Percentiles rank a stretch among this genome's conserved stretches.
These are phyloP conservation scores for Hsuehochloa calcarea DNA, from an alignment of 176 grass and related monocot species.

Conservation along the genomic window DNA sequence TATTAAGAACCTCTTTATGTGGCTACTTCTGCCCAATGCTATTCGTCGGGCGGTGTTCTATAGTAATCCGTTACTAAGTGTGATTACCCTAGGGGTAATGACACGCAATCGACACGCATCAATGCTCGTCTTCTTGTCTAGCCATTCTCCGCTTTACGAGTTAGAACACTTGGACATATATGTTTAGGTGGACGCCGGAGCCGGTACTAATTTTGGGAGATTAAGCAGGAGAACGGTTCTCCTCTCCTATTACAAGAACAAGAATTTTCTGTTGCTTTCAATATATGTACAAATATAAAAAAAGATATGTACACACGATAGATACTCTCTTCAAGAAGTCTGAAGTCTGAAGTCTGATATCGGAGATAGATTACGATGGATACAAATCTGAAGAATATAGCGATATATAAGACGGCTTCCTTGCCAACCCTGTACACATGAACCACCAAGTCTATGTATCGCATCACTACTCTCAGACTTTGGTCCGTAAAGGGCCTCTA, in stretches of 20 bases:
- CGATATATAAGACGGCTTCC: not conserved
- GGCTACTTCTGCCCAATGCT: too few relatives aligned
- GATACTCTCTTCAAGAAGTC: not conserved
- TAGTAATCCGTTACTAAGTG: too few relatives aligned
- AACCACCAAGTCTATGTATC: not conserved
- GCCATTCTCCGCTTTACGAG: not conserved
- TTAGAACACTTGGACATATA: not conserved
- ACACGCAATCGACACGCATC: too few relatives aligned
- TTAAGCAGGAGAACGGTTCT: too few relatives aligned
- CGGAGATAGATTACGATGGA: not conserved
- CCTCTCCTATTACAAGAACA: too few relatives aligned
- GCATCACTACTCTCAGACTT: too few relatives aligned
- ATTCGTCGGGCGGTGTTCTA: too few relatives aligned
- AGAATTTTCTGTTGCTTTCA: not conserved
- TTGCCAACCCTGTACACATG: slow-evolving; percentile 43
- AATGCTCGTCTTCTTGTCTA: not conserved
- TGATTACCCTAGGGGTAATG: too few relatives aligned
- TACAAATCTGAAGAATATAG: not conserved
- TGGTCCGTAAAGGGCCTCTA: too few relatives aligned
- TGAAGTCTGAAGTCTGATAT: not conserved
- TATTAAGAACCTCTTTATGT: too few relatives aligned
- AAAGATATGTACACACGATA: not conserved
- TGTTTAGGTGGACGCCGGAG: not conserved
- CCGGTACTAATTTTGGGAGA: not conserved
- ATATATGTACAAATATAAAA: not conserved